These are phyloP conservation scores for Pholiota conissans DNA, from an alignment of 768 basidiomycete species.

Conservation along the genomic window DNA sequence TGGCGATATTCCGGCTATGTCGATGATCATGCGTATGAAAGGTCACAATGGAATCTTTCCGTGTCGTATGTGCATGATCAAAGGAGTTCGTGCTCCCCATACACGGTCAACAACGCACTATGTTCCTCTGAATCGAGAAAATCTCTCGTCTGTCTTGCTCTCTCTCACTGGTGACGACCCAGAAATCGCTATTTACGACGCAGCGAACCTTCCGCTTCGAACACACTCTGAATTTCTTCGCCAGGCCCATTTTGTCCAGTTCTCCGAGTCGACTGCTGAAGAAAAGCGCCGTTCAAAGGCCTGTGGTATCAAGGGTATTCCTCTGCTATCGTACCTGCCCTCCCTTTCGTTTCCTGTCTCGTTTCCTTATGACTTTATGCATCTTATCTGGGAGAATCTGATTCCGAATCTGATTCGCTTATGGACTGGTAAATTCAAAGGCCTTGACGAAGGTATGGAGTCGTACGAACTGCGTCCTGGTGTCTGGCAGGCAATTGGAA, in stretches of 20 bases:
- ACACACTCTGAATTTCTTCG: conserved; percentile 29
- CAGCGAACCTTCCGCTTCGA: conserved; percentile 32
- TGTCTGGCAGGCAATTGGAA: conserved; percentile 18
- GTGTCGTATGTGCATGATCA: conserved; percentile 35
- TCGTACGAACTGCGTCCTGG: conserved; percentile 16
- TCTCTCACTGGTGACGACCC: neutral
- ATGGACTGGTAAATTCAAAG: conserved; percentile 41
- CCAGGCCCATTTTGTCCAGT: conserved; percentile 22
- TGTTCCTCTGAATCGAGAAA: conserved; percentile 24
- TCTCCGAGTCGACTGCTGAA: conserved; percentile 18
- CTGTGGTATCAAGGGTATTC: conserved; percentile 35
- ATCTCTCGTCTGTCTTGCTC: conserved; percentile 14
- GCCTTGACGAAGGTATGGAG: conserved; percentile 26
- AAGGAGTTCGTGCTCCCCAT: conserved; percentile 14
- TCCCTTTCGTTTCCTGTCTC: conserved; percentile 37
- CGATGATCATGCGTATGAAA: conserved; percentile 32
- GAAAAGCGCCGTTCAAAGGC: conserved; percentile 23
- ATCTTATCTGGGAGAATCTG: no score
- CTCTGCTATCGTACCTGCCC: conserved; percentile 29
- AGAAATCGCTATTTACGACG: conserved; percentile 18
- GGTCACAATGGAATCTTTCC: conserved; percentile 37
- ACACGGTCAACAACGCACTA: conserved; percentile 19
- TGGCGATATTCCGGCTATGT: conserved; percentile 23
- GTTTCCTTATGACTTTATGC: conserved; percentile 41
- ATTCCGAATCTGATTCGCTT: conserved; percentile 37